Conservation (phyloP, 129 eudicot species). For the Lonicera japonica region DNA sequence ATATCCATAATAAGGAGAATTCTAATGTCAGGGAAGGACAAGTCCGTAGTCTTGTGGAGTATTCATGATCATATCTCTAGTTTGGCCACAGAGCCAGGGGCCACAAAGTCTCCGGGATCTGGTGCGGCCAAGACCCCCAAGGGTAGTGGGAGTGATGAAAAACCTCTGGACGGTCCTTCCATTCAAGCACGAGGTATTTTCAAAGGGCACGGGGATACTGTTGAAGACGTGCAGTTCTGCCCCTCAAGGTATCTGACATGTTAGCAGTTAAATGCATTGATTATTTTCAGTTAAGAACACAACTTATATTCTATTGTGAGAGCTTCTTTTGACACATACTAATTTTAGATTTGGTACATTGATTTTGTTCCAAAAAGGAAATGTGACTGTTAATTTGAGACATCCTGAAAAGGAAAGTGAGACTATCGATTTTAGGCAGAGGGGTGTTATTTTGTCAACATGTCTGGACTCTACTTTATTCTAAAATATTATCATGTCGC, state of each 20-base stretch:
- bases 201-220: constrained; percentile 84
- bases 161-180: constrained; percentile 45
- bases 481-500: too few relatives aligned
- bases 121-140: constrained; percentile 40
- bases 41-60: constrained; percentile 85
- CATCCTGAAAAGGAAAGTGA: too few relatives aligned
- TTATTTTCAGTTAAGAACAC: neutral
- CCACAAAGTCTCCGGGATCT: constrained; percentile 53
- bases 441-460: too few relatives aligned
- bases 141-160: constrained; percentile 33
- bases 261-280: constrained; percentile 4
- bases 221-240: constrained; percentile 92
- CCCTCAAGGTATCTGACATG: constrained; percentile 66
- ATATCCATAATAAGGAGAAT: neutral
- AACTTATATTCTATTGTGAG: too few relatives aligned
- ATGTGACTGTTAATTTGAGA: too few relatives aligned
- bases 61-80: constrained; percentile 87
- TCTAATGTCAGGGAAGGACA: constrained; percentile 66
- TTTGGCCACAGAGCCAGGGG: constrained; percentile 58
- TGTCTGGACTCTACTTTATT: neutral
- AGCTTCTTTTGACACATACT: too few relatives aligned
- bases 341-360: too few relatives aligned
- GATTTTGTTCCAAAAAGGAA: too few relatives aligned
- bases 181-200: constrained; percentile 75
- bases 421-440: too few relatives aligned